Base-by-base conservation (phyloP, 2,329 filamentous ascomycete genomes). In the Rugonectria rugulosa region DNA sequence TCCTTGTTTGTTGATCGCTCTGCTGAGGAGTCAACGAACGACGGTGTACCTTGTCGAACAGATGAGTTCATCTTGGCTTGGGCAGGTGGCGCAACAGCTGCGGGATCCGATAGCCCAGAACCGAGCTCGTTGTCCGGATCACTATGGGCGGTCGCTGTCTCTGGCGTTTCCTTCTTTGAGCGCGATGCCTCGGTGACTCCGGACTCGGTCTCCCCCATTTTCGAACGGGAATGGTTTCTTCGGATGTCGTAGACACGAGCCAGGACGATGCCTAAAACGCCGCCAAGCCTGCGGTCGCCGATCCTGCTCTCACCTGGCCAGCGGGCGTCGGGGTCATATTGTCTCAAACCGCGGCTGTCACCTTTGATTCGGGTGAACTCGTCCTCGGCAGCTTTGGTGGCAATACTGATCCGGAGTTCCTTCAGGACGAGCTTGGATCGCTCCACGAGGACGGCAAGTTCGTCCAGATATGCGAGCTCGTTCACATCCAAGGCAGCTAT, bases 231-330 rank as follows among this genome's bases (percentile, higher is more conserved):
- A 21, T 44, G 37, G 34, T 54, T 57, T 29, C 47, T 53, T 7
- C 57, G 57, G 6, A 60, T 29, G 36, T 60, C 53, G 12, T 52
- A 60, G 34, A 53, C 49, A 19, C 57, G 53, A 7, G 53, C 57
- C 11, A 60, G 40, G 14, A 53, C 41, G 8, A 68, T 36, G n/a
- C 57, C 57, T 15, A 60, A 21, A 4, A 60, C 53, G 9, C 57
- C 57, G 19, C 57, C 53, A 15, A 57, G 37, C 15, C 57, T 46
- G n/a, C 49, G 49, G 34, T 43, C 53, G 10, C 46, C 50, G 14
- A 57, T 49, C 26, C 40, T 50, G 31, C 53, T 57, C 48, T 57
- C 57, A 14, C 57, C 57, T 17, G 57, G 57, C 57, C 57, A 60
- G 38, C 53, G 53, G 32, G 57, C 57, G 21, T 46, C 49, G 37